Conservation (phyloP, 2,329 filamentous ascomycete genomes). For the Seiridium unicorne region DNA sequence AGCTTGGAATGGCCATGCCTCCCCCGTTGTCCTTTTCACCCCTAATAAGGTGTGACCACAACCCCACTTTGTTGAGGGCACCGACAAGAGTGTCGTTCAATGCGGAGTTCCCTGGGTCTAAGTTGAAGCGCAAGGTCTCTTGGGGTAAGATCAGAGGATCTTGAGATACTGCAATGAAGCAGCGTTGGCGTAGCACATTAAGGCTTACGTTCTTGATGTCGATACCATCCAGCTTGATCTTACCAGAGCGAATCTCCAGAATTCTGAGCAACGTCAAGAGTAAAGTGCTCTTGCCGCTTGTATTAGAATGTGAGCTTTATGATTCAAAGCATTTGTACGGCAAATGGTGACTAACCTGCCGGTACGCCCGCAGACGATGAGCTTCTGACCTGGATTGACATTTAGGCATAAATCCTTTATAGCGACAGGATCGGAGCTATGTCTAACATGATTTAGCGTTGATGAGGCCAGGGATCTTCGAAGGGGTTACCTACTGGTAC, state of each 20-base stretch:
- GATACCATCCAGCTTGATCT: conserved; percentile 26
- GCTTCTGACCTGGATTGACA: conserved; percentile 40
- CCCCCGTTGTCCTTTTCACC: too few species aligned
- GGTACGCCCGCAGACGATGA: conserved; percentile 53
- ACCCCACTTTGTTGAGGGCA: conserved; percentile 11
- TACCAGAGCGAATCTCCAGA: conserved; percentile 22
- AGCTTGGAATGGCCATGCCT: too few species aligned
- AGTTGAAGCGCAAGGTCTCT: conserved; percentile 27
- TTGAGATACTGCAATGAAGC: conserved; percentile 30
- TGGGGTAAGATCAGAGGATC: conserved; percentile 23
- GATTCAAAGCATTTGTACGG: too few species aligned
- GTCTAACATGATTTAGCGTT: too few species aligned
- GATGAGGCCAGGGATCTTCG: too few species aligned
- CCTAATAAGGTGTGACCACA: conserved; percentile 20
- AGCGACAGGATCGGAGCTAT: conserved; percentile 15
- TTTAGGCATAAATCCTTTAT: conserved; percentile 23
- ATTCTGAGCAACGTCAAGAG: conserved; percentile 19
- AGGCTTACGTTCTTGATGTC: conserved; percentile 20
- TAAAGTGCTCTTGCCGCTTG: conserved; percentile 36
- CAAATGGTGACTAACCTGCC: conserved; percentile 34
- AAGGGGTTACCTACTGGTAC: conserved; percentile 26
- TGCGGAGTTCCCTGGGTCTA: conserved; percentile 19
- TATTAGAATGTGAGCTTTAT: background rate
- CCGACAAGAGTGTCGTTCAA: conserved; percentile 17
- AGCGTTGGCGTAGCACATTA: conserved; percentile 21